Conservation (phyloP, 441 rosid genomes). For the Biscutella laevigata region DNA sequence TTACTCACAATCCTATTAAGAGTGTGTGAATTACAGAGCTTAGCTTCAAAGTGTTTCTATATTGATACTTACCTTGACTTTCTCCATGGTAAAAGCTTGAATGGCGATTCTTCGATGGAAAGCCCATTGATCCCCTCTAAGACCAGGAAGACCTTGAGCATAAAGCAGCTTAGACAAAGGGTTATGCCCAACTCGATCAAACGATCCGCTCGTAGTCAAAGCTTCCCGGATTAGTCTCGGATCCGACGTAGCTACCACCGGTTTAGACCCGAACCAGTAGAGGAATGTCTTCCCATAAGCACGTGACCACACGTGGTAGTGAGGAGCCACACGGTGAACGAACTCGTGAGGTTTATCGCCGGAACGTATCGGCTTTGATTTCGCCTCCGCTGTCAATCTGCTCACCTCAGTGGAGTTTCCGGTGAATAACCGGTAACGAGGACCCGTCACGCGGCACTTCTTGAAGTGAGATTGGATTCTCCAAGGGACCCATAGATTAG, state of each 20-base stretch:
- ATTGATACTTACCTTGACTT: conserved; percentile 43
- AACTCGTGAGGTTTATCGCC: conserved; percentile 30
- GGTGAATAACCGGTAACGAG: conserved; percentile 38
- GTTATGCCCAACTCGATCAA: conserved; percentile 30
- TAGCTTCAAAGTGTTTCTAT: neutral
- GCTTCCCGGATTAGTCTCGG: conserved; percentile 45
- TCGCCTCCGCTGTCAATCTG: conserved; percentile 31
- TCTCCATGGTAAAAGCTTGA: conserved; percentile 53
- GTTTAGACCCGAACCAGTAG: conserved; percentile 58
- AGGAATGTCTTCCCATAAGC: conserved; percentile 44
- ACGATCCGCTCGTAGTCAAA: conserved; percentile 28
- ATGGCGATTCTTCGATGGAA: conserved; percentile 48
- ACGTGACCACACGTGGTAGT: conserved; percentile 41
- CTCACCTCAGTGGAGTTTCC: conserved; percentile 48
- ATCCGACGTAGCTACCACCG: conserved; percentile 48
- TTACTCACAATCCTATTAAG: neutral
- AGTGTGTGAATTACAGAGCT: no score
- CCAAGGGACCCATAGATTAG: conserved; percentile 36
- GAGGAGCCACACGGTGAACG: conserved; percentile 36
- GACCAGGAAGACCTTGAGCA: conserved; percentile 57
- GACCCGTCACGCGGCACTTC: conserved; percentile 36
- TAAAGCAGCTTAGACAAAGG: conserved; percentile 49
- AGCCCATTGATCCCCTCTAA: conserved; percentile 59
- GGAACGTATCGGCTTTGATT: conserved; percentile 26
- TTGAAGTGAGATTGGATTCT: conserved; percentile 43